Conservation (phyloP, 2,329 filamentous ascomycete genomes). For the Neopestalotiopsis clavispora region DNA sequence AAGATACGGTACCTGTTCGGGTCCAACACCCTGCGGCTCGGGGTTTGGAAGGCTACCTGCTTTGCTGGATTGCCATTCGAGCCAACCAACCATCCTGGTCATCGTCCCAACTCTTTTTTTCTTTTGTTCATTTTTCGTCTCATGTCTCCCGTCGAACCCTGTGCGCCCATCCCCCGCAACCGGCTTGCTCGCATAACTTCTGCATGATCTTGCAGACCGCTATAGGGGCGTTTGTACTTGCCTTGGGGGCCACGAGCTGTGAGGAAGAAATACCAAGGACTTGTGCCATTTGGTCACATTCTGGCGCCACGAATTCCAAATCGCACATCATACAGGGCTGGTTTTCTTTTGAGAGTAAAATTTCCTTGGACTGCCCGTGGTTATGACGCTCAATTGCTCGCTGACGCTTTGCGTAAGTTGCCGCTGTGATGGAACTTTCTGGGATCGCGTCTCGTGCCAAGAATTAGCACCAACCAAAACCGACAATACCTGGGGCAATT, state of each 20-base stretch:
- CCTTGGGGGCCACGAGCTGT: background rate
- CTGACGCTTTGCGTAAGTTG: background rate
- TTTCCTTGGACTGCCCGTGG: background rate
- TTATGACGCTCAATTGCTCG: background rate
- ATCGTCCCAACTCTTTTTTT: slow-evolving; percentile 2
- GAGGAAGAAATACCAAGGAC: background rate
- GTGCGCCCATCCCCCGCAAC: background rate
- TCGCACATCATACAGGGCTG: background rate
- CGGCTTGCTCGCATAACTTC: background rate
- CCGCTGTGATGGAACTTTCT: too few species aligned
- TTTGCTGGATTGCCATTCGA: background rate
- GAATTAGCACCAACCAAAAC: too few species aligned
- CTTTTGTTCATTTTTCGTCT: background rate
- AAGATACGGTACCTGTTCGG: background rate
- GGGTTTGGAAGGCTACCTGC: background rate
- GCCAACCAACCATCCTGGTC: background rate
- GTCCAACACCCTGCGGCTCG: background rate
- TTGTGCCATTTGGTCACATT: background rate
- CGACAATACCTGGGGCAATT: too few species aligned
- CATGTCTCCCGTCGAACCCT: background rate
- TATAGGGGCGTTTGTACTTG: background rate
- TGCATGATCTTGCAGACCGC: slow-evolving; percentile 6
- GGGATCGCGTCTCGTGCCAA: too few species aligned
- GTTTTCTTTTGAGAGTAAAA: background rate
- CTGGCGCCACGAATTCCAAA: background rate